Conservation (phyloP, 176 grass and related monocot species). For the Poa annua region DNA sequence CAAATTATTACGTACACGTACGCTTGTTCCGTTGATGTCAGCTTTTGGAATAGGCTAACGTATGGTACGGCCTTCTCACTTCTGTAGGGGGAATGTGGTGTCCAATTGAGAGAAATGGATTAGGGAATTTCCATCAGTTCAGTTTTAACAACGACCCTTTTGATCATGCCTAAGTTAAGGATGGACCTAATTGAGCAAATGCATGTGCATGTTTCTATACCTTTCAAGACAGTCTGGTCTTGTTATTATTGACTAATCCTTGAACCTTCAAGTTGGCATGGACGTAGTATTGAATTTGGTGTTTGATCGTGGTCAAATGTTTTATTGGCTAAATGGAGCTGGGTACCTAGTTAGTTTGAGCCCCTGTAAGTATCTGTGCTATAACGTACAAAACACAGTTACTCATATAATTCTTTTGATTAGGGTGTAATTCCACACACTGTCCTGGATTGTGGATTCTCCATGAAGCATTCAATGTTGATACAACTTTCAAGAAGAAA, state of each 20-base stretch:
- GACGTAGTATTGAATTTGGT: neutral
- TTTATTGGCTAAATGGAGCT: conserved; percentile 21
- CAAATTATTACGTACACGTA: conserved; percentile 24
- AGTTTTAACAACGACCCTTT: neutral
- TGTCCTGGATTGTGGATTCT: conserved; percentile 22
- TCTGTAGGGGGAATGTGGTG: neutral
- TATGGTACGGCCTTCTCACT: neutral
- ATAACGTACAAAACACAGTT: conserved; percentile 5
- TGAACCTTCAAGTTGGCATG: conserved; percentile 17
- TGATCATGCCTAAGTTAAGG: neutral
- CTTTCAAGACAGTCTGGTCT: neutral
- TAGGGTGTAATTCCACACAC: conserved; percentile 5
- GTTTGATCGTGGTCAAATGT: conserved; percentile 15
- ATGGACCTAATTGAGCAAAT: conserved; percentile 21
- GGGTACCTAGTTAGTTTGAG: neutral
- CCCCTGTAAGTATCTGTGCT: neutral
- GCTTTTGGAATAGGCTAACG: conserved; percentile 38
- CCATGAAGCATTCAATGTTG: conserved; percentile 12
- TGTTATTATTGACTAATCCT: conserved; percentile 22
- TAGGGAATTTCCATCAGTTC: neutral
- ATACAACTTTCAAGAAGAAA: conserved; percentile 28
- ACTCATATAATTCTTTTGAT: neutral
- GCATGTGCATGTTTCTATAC: conserved; percentile 10
- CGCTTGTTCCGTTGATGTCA: conserved; percentile 1
- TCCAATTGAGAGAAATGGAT: neutral